These are phyloP conservation scores for Scenedesmus sp. DNA, from an alignment of 163 green algal species.

Conservation along the genomic window DNA sequence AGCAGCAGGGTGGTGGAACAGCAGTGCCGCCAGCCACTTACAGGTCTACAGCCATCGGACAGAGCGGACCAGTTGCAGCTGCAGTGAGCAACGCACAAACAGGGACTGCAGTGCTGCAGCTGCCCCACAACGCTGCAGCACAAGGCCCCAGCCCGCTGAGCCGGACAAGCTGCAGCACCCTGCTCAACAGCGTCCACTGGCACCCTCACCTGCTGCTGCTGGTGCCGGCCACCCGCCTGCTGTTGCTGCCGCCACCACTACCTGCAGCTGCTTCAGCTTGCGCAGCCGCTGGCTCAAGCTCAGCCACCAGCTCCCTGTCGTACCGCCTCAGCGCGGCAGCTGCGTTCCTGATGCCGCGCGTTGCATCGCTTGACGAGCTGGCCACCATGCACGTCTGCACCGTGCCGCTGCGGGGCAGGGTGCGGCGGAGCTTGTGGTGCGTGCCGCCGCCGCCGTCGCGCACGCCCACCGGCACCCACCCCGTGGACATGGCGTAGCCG, in stretches of 20 bases:
- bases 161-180: neutral
- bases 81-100: no score
- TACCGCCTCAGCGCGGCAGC: neutral
- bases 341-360: neutral
- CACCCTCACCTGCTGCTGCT: neutral
- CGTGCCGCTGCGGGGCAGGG: neutral
- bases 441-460: constrained; percentile 29
- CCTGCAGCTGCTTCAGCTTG: neutral
- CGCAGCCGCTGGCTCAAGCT: neutral
- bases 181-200: neutral
- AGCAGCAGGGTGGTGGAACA: no score
- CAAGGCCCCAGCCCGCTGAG: neutral
- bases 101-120: neutral
- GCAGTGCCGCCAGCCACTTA: neutral
- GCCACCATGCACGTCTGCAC: constrained; percentile 37
- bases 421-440: constrained; percentile 35
- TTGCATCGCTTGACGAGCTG: neutral
- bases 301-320: neutral
- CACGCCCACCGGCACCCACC: neutral
- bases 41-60: neutral
- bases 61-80: neutral
- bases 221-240: neutral
- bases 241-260: neutral
- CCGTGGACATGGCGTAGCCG: neutral
- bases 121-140: neutral